phyloP scores from a whole-genome alignment of 1,284 basidiomycete genomes.

The Rhizoctonia solani region DNA sequence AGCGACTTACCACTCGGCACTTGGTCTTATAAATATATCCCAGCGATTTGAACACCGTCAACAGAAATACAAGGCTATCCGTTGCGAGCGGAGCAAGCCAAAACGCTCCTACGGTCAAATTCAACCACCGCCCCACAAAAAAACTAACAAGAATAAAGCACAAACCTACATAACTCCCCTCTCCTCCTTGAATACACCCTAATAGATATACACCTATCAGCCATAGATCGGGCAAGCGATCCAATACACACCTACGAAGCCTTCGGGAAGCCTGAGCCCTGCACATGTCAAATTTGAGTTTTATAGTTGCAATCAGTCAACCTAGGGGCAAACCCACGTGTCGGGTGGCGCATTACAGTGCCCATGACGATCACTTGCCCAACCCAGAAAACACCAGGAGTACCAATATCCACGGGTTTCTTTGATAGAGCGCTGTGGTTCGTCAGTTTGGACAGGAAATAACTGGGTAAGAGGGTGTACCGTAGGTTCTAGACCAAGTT shows the following conservation, averaged over 20 bases:
- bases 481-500: constrained; percentile 12
- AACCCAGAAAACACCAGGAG: constrained; percentile 1
- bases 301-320: background rate
- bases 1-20: background rate
- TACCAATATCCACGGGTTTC: background rate
- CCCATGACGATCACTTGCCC: constrained; percentile 23
- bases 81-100: constrained; percentile 21
- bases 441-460: background rate
- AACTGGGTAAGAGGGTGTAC: background rate
- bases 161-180: constrained; percentile 3
- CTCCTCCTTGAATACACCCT: constrained; percentile 19
- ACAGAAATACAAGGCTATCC: constrained; percentile 8
- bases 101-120: background rate
- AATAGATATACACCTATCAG: background rate
- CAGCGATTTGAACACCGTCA: constrained; percentile 20
- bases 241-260: constrained; percentile 8
- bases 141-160: background rate
- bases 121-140: background rate
- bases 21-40: background rate
- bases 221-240: background rate
- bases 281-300: background rate
- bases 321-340: background rate
- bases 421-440: constrained; percentile 23
- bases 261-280: constrained; percentile 18
- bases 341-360: background rate